These are phyloP conservation scores for Mycena sp. DNA, from an alignment of 1,284 basidiomycete genomes.

Conservation along the genomic window DNA sequence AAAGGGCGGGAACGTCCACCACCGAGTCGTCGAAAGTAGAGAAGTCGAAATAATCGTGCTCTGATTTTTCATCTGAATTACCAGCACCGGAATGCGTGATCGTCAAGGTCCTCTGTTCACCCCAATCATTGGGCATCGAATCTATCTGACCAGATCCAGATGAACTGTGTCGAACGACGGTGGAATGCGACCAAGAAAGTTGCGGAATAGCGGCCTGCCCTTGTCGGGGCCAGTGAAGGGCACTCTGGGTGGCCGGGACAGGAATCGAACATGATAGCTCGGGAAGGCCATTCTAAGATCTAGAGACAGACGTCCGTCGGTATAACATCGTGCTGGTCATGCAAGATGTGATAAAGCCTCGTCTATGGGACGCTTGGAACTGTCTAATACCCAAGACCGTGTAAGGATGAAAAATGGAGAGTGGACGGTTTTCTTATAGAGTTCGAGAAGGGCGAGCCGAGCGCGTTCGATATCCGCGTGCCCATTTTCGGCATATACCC, in stretches of 20 bases:
- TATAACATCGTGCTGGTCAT: constrained; percentile 21
- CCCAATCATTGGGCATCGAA: background rate
- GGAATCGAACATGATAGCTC: constrained; percentile 26
- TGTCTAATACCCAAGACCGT: constrained; percentile 24
- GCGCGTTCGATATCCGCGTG: constrained; percentile 24
- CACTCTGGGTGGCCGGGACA: constrained; percentile 33
- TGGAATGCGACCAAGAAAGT: background rate
- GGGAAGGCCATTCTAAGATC: constrained; percentile 37
- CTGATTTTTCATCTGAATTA: too few relatives aligned
- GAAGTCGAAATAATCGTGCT: background rate
- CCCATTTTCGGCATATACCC: background rate
- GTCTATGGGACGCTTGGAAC: constrained; percentile 31
- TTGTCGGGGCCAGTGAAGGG: too few relatives aligned
- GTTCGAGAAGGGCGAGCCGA: constrained; percentile 27
- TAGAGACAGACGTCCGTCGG: constrained; percentile 33
- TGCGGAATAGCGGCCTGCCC: too few relatives aligned
- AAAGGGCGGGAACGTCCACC: background rate
- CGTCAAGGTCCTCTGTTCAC: background rate
- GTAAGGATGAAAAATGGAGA: constrained; percentile 25
- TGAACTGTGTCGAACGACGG: background rate
- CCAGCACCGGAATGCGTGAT: too few relatives aligned
- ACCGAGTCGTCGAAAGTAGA: background rate
- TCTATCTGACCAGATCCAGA: background rate
- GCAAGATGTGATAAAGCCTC: constrained; percentile 27
- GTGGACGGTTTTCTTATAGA: constrained; percentile 25